These are phyloP conservation scores for Pseudogymnoascus sp. DNA, from an alignment of 2,329 filamentous ascomycete genomes.

Conservation along the genomic window DNA sequence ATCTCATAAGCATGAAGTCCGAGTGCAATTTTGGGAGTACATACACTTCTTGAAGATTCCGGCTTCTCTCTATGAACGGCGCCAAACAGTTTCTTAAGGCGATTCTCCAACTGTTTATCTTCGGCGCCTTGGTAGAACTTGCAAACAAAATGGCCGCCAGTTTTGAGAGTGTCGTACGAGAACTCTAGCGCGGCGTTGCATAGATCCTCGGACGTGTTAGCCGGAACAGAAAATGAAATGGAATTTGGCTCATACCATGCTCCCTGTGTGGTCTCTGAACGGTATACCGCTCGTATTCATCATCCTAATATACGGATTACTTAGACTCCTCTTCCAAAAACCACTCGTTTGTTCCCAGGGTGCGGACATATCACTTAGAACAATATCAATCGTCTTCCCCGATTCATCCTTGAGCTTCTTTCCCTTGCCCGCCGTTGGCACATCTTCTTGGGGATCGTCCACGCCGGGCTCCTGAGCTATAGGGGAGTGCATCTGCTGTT, in stretches of 20 bases:
- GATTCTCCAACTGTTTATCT: slow-evolving; percentile 70
- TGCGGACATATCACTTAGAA: slow-evolving; percentile 98
- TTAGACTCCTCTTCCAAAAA: slow-evolving; percentile 81
- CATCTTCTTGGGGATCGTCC: slow-evolving; percentile 20
- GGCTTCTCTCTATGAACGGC: slow-evolving; percentile 86
- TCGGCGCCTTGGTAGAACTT: slow-evolving; percentile 94
- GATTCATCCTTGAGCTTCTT: slow-evolving; percentile 32
- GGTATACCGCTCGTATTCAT: slow-evolving; percentile 93
- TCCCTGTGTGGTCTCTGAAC: slow-evolving; percentile 84
- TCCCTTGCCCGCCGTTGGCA: slow-evolving; percentile 25
- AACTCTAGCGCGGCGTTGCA: slow-evolving; percentile 81
- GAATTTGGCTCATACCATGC: slow-evolving; percentile 49
- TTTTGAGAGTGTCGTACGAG: slow-evolving; percentile 71
- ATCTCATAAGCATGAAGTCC: slow-evolving; percentile 12
- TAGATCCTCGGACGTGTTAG: slow-evolving; percentile 58
- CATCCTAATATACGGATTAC: slow-evolving; percentile 95
- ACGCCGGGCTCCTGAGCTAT: slow-evolving; percentile 16
- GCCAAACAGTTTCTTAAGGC: slow-evolving; percentile 67
- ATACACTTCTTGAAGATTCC: slow-evolving; percentile 77
- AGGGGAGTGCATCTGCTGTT: slow-evolving; percentile 20
- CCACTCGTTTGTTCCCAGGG: slow-evolving; percentile 80
- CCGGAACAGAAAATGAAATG: background rate
- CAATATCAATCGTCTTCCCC: slow-evolving; percentile 71
- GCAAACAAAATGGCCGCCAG: slow-evolving; percentile 86
- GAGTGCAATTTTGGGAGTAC: slow-evolving; percentile 26